These are phyloP conservation scores for Mycena filopes DNA, from an alignment of 768 basidiomycete genomes.

Conservation along the genomic window DNA sequence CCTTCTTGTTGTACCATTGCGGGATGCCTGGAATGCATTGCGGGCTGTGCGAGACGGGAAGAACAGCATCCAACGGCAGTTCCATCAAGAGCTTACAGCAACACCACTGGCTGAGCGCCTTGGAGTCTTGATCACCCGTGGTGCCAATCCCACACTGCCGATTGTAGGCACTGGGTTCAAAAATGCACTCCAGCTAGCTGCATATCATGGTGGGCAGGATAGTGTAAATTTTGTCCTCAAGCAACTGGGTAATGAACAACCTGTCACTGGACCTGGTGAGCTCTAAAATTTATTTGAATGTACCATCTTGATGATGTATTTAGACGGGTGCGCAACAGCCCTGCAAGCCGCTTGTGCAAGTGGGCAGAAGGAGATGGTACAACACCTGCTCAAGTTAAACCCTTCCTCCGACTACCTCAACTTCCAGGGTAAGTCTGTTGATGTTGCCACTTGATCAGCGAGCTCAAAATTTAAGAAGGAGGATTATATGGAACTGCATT, in stretches of 20 bases:
- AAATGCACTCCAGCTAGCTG: slow-evolving; percentile 2
- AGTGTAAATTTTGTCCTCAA: neutral
- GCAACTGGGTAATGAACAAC: neutral
- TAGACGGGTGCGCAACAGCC: too few relatives aligned
- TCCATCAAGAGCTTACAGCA: slow-evolving; percentile 2
- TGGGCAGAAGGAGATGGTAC: too few relatives aligned
- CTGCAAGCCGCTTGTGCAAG: too few relatives aligned
- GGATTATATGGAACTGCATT: too few relatives aligned
- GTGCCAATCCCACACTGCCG: neutral
- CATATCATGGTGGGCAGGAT: neutral
- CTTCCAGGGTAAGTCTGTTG: too few relatives aligned
- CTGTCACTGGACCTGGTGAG: neutral
- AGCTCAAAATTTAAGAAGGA: too few relatives aligned
- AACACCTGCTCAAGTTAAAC: too few relatives aligned
- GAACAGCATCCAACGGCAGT: neutral
- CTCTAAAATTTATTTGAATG: neutral
- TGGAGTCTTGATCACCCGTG: neutral
- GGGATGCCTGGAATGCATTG: slow-evolving; percentile 15
- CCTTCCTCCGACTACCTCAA: too few relatives aligned
- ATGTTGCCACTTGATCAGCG: too few relatives aligned
- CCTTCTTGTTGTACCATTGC: slow-evolving; percentile 12
- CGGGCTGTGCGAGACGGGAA: neutral
- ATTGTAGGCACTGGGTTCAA: neutral
- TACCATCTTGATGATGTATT: too few relatives aligned
- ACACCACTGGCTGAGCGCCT: neutral